Conservation (phyloP, 2,329 filamentous ascomycete species). For the Pestalotiopsis sp. region DNA sequence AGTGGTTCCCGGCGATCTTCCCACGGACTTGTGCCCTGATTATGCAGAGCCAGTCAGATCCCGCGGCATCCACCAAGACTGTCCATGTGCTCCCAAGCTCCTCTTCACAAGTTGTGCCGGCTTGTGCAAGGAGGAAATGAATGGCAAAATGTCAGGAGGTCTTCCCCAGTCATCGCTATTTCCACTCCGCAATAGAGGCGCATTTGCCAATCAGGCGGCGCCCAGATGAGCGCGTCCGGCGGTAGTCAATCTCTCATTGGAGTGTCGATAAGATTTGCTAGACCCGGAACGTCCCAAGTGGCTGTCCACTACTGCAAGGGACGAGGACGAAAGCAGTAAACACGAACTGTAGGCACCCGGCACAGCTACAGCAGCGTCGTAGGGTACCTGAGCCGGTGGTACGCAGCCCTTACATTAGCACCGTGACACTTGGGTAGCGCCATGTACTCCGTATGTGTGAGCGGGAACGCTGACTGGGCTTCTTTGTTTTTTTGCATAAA, state of each 20-base stretch:
- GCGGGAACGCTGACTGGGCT: background rate
- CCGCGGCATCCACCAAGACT: background rate
- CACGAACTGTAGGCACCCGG: conserved; percentile 2
- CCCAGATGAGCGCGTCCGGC: background rate
- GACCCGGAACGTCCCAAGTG: background rate
- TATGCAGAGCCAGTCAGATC: background rate
- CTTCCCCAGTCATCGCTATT: background rate
- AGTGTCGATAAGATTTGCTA: background rate
- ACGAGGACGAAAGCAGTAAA: conserved; percentile 4
- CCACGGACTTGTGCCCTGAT: conserved; percentile 3
- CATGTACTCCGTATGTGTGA: background rate
- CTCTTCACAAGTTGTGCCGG: background rate
- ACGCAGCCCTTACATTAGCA: background rate
- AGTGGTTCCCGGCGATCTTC: conserved; percentile 6
- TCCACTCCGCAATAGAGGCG: background rate
- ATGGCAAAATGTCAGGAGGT: background rate
- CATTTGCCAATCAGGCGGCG: background rate
- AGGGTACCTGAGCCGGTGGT: background rate
- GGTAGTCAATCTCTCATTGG: conserved; percentile 1
- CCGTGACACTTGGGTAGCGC: background rate
- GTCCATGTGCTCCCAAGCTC: background rate
- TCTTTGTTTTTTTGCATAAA: background rate
- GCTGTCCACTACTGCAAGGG: conserved; percentile 5
- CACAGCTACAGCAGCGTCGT: background rate
- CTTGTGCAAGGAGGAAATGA: background rate